Evolutionary conservation across 2,329 filamentous ascomycete genomes (phyloP).

Genomic region (Colletotrichum costaricense): DNA sequence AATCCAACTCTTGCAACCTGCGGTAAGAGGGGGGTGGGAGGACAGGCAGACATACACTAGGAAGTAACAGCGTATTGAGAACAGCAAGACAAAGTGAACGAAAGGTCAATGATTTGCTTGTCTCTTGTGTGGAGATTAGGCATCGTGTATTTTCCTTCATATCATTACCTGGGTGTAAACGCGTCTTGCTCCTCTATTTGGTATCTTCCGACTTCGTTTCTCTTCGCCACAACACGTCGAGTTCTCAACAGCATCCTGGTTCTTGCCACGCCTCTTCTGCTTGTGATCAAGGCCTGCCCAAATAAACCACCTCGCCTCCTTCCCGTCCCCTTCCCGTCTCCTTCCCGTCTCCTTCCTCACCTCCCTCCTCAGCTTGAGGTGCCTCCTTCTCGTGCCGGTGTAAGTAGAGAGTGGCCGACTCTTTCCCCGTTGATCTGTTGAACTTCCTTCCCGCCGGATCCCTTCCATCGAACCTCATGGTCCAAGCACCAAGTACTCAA

Average conservation of each 20-base stretch:
- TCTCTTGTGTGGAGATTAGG: no score
- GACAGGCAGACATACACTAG: background rate
- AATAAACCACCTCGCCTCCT: background rate
- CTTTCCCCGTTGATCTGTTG: background rate
- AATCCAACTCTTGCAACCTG: background rate
- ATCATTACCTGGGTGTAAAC: background rate
- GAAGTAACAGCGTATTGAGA: background rate
- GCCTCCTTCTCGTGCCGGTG: background rate
- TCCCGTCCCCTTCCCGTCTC: background rate
- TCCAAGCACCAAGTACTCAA: background rate
- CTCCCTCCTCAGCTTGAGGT: background rate
- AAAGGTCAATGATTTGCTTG: background rate
- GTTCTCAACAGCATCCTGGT: background rate
- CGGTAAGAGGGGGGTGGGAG: background rate
- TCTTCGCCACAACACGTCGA: background rate
- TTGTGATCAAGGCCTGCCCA: background rate
- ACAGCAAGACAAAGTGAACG: background rate
- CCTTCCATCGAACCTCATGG: background rate
- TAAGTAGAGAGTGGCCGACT: background rate
- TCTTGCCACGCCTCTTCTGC: background rate
- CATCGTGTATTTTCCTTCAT: background rate
- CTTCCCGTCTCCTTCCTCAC: background rate
- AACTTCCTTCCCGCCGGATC: background rate
- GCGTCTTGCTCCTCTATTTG: background rate
- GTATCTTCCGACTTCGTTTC: background rate